These are phyloP conservation scores for Schizophyllum amplum DNA, from an alignment of 1,284 basidiomycete species.

Conservation along the genomic window DNA sequence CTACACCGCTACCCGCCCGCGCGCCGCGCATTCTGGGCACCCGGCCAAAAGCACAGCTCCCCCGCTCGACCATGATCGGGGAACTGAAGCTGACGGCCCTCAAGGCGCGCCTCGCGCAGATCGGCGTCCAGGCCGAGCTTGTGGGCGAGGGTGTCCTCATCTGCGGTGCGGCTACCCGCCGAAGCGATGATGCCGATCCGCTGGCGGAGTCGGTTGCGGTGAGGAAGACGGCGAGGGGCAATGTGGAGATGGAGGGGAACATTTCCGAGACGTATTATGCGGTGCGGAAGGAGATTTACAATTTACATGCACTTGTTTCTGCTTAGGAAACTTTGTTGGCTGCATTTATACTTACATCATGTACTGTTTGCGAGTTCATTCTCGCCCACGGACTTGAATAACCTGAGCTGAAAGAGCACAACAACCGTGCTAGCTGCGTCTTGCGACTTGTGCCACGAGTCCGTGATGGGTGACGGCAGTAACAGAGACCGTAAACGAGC, in stretches of 20 bases:
- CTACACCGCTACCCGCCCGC: slow-evolving; percentile 16
- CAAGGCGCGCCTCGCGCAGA: slow-evolving; percentile 64
- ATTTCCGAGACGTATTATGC: slow-evolving; percentile 84
- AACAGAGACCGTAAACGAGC: too few species aligned
- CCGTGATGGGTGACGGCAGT: too few species aligned
- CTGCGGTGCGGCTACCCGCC: slow-evolving; percentile 64
- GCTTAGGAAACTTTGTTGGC: slow-evolving; percentile 38
- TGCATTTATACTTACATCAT: too few species aligned
- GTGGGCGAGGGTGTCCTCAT: slow-evolving; percentile 94
- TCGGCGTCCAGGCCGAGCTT: slow-evolving; percentile 84
- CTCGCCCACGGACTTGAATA: too few species aligned
- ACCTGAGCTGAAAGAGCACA: too few species aligned
- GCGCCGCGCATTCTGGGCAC: slow-evolving; percentile 46
- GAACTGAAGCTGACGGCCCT: slow-evolving; percentile 86
- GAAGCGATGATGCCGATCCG: slow-evolving; percentile 34
- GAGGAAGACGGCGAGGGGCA: slow-evolving; percentile 75
- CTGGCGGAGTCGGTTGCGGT: slow-evolving; percentile 80
- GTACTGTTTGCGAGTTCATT: too few species aligned
- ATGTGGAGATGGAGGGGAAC: slow-evolving; percentile 82
- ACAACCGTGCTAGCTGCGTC: too few species aligned
- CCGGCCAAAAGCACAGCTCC: slow-evolving; percentile 51
- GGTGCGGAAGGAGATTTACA: slow-evolving; percentile 83
- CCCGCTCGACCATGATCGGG: slow-evolving; percentile 90
- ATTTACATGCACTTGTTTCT: slow-evolving; percentile 79
- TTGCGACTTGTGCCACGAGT: too few species aligned